A percentile compares a stretch with the other conserved stretches of the same genome.
phyloP scores from a whole-genome alignment of 129 eudicot genomes.

The Pseudognaphalium luteoalbum region DNA sequence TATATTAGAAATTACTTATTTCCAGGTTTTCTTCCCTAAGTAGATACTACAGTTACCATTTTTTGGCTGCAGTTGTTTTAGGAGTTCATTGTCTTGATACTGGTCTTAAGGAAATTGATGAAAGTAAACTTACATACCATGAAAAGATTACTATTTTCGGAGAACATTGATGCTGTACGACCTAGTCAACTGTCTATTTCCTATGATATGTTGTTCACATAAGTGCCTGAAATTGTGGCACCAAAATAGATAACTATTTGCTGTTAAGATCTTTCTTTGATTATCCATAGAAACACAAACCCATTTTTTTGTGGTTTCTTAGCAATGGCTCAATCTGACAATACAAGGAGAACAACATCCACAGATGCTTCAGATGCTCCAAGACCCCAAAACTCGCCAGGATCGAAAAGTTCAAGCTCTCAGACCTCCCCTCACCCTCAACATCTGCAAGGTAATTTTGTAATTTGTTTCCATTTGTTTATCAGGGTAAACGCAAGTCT shows the following conservation, averaged over 20 bases:
- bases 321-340: slow-evolving; percentile 61
- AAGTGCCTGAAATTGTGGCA: slow-evolving; percentile 44
- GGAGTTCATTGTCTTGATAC: neutral
- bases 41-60: neutral
- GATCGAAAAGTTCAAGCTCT: slow-evolving; percentile 30
- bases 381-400: slow-evolving; percentile 27
- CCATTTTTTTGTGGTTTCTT: slow-evolving; percentile 13
- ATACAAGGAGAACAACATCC: slow-evolving; percentile 16
- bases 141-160: slow-evolving; percentile 27
- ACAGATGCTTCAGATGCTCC: slow-evolving; percentile 34
- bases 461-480: neutral
- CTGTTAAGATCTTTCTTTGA: neutral
- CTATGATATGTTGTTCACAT: slow-evolving; percentile 32
- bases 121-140: slow-evolving; percentile 1
- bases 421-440: slow-evolving; percentile 46
- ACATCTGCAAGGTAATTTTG: slow-evolving; percentile 45
- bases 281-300: neutral
- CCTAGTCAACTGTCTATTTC: slow-evolving; percentile 26
- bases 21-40: neutral
- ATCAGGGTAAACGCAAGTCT: neutral
- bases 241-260: slow-evolving; percentile 26
- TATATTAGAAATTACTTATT: neutral
- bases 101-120: neutral
- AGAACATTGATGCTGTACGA: slow-evolving; percentile 14
- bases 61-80: neutral